Percentiles rank a stretch among this genome's conserved stretches.
Conservation (phyloP, 2,329 filamentous ascomycete genomes). For the Phyllosticta citriasiana region DNA sequence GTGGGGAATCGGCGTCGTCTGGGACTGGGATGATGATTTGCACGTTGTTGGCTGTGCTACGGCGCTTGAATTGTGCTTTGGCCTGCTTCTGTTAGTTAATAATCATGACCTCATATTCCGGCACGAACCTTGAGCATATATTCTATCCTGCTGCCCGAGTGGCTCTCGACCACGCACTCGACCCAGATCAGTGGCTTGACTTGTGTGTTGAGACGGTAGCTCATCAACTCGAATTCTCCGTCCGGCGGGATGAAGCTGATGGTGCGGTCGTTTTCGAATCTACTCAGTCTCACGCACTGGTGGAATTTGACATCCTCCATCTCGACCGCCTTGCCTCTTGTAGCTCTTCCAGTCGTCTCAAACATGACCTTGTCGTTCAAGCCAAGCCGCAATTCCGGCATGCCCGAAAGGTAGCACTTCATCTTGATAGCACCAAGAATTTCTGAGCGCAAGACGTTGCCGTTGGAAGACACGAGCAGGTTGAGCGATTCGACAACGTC, state of each 20-base stretch:
- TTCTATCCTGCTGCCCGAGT: constrained; percentile 90
- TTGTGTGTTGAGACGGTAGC: constrained; percentile 94
- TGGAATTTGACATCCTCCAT: constrained; percentile 99
- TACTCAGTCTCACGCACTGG: constrained; percentile 88
- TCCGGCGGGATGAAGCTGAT: constrained; percentile 99
- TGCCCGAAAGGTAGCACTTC: constrained; percentile 98
- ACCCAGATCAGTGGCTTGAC: constrained; percentile 99
- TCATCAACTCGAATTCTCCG: constrained; percentile 98
- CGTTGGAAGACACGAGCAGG: constrained; percentile 83
- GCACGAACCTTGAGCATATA: constrained; percentile 83
- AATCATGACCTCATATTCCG: rapidly evolving
- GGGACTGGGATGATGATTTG: constrained; percentile 96
- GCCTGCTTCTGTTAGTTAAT: constrained; percentile 40
- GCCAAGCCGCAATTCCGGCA: constrained; percentile 90
- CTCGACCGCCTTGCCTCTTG: constrained; percentile 91
- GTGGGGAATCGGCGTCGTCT: constrained; percentile 89
- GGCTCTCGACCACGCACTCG: constrained; percentile 91
- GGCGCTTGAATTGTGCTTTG: constrained; percentile 93
- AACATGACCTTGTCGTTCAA: constrained; percentile 99
- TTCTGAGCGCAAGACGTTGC: constrained; percentile 90
- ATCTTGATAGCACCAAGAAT: constrained; percentile 97
- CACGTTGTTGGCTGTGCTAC: constrained; percentile 96
- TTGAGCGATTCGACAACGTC: constrained; percentile 97
- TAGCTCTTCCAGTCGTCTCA: constrained; percentile 89
- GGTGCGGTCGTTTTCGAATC: constrained; percentile 96